Evolutionary conservation across 1,284 basidiomycete species (phyloP).

Genomic region (Ganoderma meredithae): DNA sequence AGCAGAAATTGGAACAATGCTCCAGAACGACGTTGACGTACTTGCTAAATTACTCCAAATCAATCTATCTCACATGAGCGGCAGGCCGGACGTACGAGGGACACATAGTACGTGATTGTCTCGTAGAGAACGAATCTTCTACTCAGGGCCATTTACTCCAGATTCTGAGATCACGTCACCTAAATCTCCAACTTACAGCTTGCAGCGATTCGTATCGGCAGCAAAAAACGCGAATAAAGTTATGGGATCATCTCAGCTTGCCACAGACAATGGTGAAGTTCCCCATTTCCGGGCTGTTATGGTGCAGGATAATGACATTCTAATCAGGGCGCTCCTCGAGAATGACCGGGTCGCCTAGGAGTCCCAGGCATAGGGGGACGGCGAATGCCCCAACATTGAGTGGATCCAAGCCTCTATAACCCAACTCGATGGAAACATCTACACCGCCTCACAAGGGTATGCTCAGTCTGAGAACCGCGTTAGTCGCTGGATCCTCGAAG

Average conservation of each 20-base stretch:
- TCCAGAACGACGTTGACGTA: slow-evolving; percentile 14
- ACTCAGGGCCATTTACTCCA: neutral
- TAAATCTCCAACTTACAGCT: neutral
- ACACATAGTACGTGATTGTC: neutral
- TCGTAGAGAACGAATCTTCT: neutral
- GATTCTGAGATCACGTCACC: neutral
- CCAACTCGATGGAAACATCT: neutral
- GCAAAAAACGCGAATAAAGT: neutral
- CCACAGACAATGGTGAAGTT: neutral
- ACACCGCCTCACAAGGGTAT: neutral
- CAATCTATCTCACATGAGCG: slow-evolving; percentile 2
- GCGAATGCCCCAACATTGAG: neutral
- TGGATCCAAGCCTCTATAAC: neutral
- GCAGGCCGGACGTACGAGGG: neutral
- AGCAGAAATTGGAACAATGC: neutral
- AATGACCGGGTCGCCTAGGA: neutral
- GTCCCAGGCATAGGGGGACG: neutral
- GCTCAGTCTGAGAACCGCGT: neutral
- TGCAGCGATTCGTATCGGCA: neutral
- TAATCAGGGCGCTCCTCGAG: too few relatives aligned
- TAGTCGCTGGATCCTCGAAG: neutral
- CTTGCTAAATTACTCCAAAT: slow-evolving; percentile 9
- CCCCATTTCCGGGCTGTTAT: neutral
- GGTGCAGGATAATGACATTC: neutral
- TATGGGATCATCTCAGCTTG: neutral